Evolutionary conservation across 768 basidiomycete genomes (phyloP).

Genomic region (Tulasnella sp.): DNA sequence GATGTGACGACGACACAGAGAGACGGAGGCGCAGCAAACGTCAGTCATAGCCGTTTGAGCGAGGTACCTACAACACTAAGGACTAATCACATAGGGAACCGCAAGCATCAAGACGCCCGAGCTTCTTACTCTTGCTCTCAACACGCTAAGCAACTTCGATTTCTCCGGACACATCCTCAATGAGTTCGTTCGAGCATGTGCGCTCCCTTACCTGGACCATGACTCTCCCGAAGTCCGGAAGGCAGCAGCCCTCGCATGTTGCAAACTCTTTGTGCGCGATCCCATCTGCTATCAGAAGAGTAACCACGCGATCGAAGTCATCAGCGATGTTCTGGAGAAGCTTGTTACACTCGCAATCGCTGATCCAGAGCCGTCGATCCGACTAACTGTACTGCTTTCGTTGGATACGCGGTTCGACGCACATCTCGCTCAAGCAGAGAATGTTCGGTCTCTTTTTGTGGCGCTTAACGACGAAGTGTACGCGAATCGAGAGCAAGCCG

Average conservation of each 20-base stretch:
- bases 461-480: slow-evolving; percentile 96
- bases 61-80: neutral
- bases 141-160: slow-evolving; percentile 83
- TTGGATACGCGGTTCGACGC: slow-evolving; percentile 93
- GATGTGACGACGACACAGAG: slow-evolving; percentile 33
- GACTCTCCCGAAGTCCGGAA: slow-evolving; percentile 79
- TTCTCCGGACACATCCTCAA: slow-evolving; percentile 91
- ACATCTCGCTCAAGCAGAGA: slow-evolving; percentile 94
- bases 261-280: slow-evolving; percentile 82
- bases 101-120: slow-evolving; percentile 23
- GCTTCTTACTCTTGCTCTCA: slow-evolving; percentile 67
- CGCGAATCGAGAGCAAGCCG: slow-evolving; percentile 85
- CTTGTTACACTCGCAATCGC: slow-evolving; percentile 90
- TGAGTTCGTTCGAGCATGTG: slow-evolving; percentile 88
- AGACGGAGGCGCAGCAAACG: slow-evolving; percentile 26
- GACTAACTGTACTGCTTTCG: slow-evolving; percentile 74
- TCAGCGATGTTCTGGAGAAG: slow-evolving; percentile 97
- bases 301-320: slow-evolving; percentile 91
- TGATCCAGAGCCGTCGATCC: slow-evolving; percentile 81
- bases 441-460: slow-evolving; percentile 94
- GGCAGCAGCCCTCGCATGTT: slow-evolving; percentile 87
- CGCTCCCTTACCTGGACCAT: slow-evolving; percentile 87
- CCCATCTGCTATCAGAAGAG: slow-evolving; percentile 94
- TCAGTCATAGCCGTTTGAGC: neutral
- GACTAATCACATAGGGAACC: neutral